Conservation (phyloP, 2,329 filamentous ascomycete genomes). For the Aspergillus sp. region DNA sequence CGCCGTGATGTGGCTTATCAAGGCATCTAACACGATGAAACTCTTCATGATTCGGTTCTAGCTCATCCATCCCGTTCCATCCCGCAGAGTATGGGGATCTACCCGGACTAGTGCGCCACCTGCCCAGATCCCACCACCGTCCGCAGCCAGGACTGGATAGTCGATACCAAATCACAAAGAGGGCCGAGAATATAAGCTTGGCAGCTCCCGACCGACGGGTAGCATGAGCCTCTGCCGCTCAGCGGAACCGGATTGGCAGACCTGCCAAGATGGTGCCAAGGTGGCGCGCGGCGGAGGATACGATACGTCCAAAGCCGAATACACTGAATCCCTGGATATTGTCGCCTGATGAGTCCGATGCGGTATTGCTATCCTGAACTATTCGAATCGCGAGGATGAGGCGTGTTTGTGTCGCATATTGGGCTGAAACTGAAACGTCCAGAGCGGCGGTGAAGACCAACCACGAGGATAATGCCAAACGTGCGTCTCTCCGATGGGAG, state of each 20-base stretch:
- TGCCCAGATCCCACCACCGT: not conserved
- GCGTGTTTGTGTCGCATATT: not conserved
- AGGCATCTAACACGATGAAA: not conserved
- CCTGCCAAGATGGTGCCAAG: slow-evolving; percentile 17
- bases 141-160: not conserved
- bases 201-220: slow-evolving; percentile 14
- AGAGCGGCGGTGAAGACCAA: slow-evolving; percentile 13
- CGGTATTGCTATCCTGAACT: not conserved
- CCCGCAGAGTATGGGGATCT: not conserved
- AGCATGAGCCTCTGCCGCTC: slow-evolving; percentile 6
- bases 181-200: slow-evolving; percentile 4
- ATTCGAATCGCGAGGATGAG: not conserved
- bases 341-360: slow-evolving; percentile 10
- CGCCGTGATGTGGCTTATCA: not conserved
- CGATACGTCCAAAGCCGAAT: slow-evolving; percentile 16
- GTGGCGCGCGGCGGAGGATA: slow-evolving; percentile 5
- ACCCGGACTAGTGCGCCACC: not conserved
- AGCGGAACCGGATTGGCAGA: slow-evolving; percentile 3
- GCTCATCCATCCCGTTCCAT: not conserved
- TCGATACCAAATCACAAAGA: not conserved
- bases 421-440: slow-evolving; percentile 13
- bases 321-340: not conserved
- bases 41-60: not conserved
- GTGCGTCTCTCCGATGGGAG: slow-evolving; percentile 2
- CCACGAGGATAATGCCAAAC: slow-evolving; percentile 11